These are phyloP conservation scores for Candida sanyaensis DNA, from an alignment of 1,139 yeast species.

Conservation along the genomic window DNA sequence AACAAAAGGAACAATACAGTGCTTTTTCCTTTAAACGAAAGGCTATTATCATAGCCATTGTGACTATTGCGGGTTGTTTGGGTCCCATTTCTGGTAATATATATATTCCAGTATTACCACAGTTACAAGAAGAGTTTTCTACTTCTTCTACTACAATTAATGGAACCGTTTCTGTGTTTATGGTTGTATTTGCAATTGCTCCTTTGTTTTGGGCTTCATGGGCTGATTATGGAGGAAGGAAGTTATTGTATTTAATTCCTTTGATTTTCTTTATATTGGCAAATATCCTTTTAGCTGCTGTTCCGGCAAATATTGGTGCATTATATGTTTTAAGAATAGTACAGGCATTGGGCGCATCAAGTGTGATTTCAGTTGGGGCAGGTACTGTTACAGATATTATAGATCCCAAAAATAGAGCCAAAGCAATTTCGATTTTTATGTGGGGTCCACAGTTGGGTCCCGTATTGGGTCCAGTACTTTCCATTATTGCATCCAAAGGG, in stretches of 20 bases:
- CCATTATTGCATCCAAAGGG: constrained; percentile 35
- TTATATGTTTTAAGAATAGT: constrained; percentile 45
- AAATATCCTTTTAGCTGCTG: constrained; percentile 47
- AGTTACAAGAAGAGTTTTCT: constrained; percentile 40
- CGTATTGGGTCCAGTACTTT: constrained; percentile 53
- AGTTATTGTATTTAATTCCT: constrained; percentile 48
- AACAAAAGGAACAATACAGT: constrained; percentile 5
- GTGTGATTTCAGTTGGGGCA: constrained; percentile 57
- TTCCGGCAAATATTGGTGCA: constrained; percentile 49
- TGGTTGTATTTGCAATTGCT: constrained; percentile 56
- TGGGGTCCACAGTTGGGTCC: constrained; percentile 65
- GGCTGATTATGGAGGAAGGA: constrained; percentile 62
- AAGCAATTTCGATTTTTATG: constrained; percentile 55
- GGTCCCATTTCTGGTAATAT: constrained; percentile 65
- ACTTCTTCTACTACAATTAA: constrained; percentile 49
- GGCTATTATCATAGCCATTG: constrained; percentile 20
- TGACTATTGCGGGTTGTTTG: constrained; percentile 53
- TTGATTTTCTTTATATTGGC: constrained; percentile 45
- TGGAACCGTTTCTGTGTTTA: constrained; percentile 61
- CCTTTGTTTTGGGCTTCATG: constrained; percentile 58
- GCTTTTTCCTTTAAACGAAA: constrained; percentile 10
- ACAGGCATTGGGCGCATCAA: constrained; percentile 59
- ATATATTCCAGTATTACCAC: constrained; percentile 57
- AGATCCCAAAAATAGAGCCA: constrained; percentile 50
- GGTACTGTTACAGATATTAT: constrained; percentile 56